These are phyloP conservation scores for Didymella arachidicola DNA, from an alignment of 2,329 filamentous ascomycete species.

Conservation along the genomic window DNA sequence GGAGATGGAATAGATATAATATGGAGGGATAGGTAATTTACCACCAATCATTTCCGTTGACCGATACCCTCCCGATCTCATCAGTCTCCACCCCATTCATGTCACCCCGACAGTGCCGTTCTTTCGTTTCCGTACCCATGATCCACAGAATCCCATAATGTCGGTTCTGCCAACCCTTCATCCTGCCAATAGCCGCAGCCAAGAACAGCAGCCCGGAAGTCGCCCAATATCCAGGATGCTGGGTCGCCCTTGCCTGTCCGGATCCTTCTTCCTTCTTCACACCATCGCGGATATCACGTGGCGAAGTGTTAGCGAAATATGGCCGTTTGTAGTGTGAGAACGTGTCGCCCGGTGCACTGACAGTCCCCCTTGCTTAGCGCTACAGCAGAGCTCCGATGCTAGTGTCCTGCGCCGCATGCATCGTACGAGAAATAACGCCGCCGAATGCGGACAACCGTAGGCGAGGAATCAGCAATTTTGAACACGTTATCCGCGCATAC, in stretches of 20 bases:
- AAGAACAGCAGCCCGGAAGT: background rate
- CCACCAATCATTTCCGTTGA: no score
- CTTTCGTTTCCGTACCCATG: no score
- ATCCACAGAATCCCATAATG: background rate
- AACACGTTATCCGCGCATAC: conserved; percentile 5
- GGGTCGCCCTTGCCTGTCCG: background rate
- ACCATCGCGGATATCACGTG: background rate
- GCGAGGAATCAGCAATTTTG: background rate
- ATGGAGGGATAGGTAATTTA: no score
- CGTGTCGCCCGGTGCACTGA: background rate
- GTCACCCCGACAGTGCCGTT: no score
- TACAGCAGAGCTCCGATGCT: background rate
- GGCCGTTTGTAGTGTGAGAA: background rate
- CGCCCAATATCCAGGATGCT: background rate
- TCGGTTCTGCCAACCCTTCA: background rate
- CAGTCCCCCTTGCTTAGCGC: conserved; percentile 2
- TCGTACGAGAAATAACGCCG: background rate
- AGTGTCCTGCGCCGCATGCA: background rate
- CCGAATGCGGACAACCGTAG: background rate
- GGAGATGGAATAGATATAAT: no score
- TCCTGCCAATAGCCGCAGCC: background rate
- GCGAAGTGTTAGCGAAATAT: background rate
- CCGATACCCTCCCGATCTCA: no score
- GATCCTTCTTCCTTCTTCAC: background rate
- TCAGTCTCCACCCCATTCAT: no score